Evolutionary conservation across 345 rosid species (phyloP), one percentile per base, ranked within the genome.

Genomic region (Clausena lansium): DNA sequence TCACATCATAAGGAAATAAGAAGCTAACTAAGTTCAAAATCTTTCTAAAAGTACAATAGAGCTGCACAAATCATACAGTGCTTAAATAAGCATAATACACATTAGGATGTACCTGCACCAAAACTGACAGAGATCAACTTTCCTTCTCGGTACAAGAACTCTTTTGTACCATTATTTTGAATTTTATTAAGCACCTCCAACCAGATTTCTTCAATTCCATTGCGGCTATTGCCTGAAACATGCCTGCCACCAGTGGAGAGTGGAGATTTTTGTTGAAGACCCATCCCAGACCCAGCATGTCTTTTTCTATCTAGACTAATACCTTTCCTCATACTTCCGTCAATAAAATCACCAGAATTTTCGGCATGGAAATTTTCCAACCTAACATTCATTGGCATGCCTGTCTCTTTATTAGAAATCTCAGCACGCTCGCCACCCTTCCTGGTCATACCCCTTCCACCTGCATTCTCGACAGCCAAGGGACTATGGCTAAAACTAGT

Each of bases 131-230:
- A 91, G 71, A 89, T 82, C 58, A 97, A 88, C 85, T 85, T 89
- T 68, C 98, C 99, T 91, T 97, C 98, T 78, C 81, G 86, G 71
- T 84, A 83, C 69, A 97, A 88, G 79, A 94, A 93, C 83, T 93
- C 95, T 80, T 85, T 89, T 77, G 89, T 66, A 59, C 85, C 79
- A 50, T 84, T 84, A 67, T 77, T 79, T 72, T 82, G 92, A 78
- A 97, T 85, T 24, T 81, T 88, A 75, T 87, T 89, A 4, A 97
- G 87, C 75, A 91, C 98, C 52, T 89, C 91, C 79, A 89, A 81
- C 99, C 99, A 97, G 79, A 97, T 87, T 75, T 94, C 95, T 80
- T 94, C 94, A 74, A 86, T 86, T 58, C 87, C 88, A 41, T 77
- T 85, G 41, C 24, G 87, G 38, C 74, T 86, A 79, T 76, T 86